Percentiles rank a stretch among this genome's conserved stretches.
Evolutionary conservation across 495 filamentous ascomycete species (phyloP).

Genomic region (Aspergillus conjunctus): DNA sequence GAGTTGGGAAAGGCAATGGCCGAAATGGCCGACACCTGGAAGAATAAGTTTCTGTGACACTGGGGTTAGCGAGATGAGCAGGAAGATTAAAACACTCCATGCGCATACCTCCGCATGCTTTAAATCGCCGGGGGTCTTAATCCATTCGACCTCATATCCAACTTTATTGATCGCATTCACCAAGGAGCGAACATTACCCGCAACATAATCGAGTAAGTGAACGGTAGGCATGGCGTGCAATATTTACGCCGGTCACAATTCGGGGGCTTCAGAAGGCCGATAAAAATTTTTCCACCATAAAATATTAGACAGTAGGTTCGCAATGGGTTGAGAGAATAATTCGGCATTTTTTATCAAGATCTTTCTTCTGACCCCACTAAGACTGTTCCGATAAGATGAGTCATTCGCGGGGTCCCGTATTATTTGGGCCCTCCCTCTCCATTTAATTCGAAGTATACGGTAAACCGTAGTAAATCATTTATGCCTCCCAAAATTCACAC

Average conservation of each 20-base stretch:
- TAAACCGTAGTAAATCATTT: too few species aligned
- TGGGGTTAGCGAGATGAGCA: constrained; percentile 18
- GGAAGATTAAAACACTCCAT: background rate
- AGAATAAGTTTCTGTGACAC: constrained; percentile 75
- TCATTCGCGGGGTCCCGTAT: constrained; percentile 11
- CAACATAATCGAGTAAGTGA: constrained; percentile 84
- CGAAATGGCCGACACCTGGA: constrained; percentile 95
- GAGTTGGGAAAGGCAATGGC: constrained; percentile 87
- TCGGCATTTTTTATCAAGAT: background rate
- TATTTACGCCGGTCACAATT: background rate
- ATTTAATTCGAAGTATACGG: background rate
- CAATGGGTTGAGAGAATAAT: background rate
- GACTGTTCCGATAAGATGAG: constrained; percentile 7
- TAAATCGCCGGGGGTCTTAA: constrained; percentile 81
- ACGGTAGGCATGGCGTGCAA: constrained; percentile 77
- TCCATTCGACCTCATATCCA: constrained; percentile 92
- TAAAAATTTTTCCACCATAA: background rate
- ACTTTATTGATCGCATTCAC: constrained; percentile 96
- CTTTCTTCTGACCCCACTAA: constrained; percentile 5
- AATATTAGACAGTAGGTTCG: background rate
- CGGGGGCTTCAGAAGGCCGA: background rate
- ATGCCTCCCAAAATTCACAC: too few species aligned
- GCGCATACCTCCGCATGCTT: constrained; percentile 73
- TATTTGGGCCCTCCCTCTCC: background rate
- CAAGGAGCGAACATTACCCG: constrained; percentile 90